Base-by-base conservation (phyloP, 2,329 filamentous ascomycete species). In the Sclerotinia borealis region DNA sequence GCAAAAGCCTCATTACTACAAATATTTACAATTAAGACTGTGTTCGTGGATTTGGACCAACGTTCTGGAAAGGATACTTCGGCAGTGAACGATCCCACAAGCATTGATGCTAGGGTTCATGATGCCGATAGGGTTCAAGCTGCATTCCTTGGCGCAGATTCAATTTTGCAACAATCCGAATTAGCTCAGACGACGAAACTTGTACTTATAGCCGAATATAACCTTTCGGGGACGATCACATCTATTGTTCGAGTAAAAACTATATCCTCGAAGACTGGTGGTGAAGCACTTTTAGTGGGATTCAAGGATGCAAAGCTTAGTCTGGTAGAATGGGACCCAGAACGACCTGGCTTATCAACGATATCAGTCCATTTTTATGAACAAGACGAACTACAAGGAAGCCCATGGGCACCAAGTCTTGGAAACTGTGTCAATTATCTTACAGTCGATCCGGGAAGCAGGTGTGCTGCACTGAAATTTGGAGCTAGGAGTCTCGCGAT, bases 301-400 rank as follows among this genome's bases (percentile, higher is more conserved):
- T 90, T 93, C 77, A 89, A 90, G 73, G 92, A 96, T 77, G 95
- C 95, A 48, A 96, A 96, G 78, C 83, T 98, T 73, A 96, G 91
- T 76, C 81, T 99, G 75, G 83, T 96, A 63, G 91, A 97, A 78
- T 99, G 95, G 95, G 91, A 98, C 74, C 87, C 91, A 10, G 86
- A 89, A 74, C 86, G 85, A 69, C 83, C 90, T 76, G 85, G 85
- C 59, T 87, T 98, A 70, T 87, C 89, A 70, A 98, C 93, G 60
- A 85, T 95, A 67, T 98, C 93, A 59, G 93, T 99, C 72, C 95
- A 99, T 79, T 98, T 93, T 81, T 99, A 98, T 78, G 95, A 99
- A 76, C 91, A 95, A 75, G 93, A 97, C 73, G 93, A 96, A 74
- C 80, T 93, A 66, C 86, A 89, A 68, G 87, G 89, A 60, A 89